These are phyloP conservation scores for Carex parvula DNA, from an alignment of 176 grass and related monocot genomes.

Conservation along the genomic window DNA sequence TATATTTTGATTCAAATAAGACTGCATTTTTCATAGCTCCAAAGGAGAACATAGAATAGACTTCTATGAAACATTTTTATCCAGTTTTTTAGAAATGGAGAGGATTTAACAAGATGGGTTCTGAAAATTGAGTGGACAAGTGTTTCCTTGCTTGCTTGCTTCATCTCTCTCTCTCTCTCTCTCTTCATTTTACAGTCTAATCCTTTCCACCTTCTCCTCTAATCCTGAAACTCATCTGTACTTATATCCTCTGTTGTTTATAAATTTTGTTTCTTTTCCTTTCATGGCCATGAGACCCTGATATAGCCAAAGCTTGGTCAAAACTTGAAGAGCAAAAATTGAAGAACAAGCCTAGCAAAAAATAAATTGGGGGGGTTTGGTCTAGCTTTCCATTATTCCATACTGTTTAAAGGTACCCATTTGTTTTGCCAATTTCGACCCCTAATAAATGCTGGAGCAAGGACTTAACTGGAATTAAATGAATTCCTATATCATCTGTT, in stretches of 20 bases:
- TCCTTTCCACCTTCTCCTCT: constrained; percentile 15
- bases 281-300: constrained; percentile 10
- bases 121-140: constrained; percentile 27
- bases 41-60: not conserved
- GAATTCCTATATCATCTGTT: constrained; percentile 9
- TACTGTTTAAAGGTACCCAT: constrained; percentile 19
- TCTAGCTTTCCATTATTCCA: not conserved
- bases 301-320: not conserved
- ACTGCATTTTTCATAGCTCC: not conserved
- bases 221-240: not conserved
- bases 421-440: constrained; percentile 22
- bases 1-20: not conserved
- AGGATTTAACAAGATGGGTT: not conserved
- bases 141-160: constrained; percentile 26
- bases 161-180: constrained; percentile 25
- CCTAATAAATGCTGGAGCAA: constrained; percentile 25
- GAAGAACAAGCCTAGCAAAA: not conserved
- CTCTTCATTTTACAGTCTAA: constrained; percentile 18
- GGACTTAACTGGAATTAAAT: constrained; percentile 29
- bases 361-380: not conserved
- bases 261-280: constrained; percentile 11
- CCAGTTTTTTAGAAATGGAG: constrained; percentile 11
- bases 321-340: constrained; percentile 15
- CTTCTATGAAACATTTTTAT: not conserved
- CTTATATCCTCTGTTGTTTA: constrained; percentile 19